Evolutionary conservation across 345 rosid species (phyloP).

Genomic region (Rhizophora mangle): DNA sequence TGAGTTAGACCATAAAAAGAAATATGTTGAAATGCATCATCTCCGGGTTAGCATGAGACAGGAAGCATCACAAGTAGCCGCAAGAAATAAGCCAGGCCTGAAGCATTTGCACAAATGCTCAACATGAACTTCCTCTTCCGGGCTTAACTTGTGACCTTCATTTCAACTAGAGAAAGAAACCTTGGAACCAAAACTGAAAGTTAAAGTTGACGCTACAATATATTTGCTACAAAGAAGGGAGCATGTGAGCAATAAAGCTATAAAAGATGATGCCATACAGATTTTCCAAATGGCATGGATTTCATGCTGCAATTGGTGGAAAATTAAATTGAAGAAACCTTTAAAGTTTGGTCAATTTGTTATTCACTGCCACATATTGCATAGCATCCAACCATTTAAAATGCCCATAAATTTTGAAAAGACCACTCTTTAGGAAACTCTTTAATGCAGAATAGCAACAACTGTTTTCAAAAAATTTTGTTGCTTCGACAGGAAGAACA

Average conservation of each 20-base stretch:
- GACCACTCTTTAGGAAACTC: too few relatives aligned
- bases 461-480: neutral
- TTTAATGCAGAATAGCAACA: neutral
- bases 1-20: neutral
- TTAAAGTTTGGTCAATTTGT: neutral
- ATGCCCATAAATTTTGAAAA: too few relatives aligned
- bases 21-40: neutral
- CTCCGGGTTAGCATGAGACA: neutral
- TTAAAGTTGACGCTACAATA: too few relatives aligned
- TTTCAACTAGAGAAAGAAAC: too few relatives aligned
- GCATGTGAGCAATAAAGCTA: too few relatives aligned
- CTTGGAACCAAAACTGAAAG: too few relatives aligned
- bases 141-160: neutral
- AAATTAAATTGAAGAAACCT: neutral
- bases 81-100: neutral
- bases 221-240: neutral
- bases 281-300: too few relatives aligned
- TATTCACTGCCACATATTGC: too few relatives aligned
- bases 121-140: neutral
- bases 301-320: too few relatives aligned
- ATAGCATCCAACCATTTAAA: too few relatives aligned
- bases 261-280: too few relatives aligned
- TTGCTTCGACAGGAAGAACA: neutral
- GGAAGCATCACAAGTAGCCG: neutral
- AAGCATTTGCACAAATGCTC: neutral